A percentile compares a stretch with the other conserved stretches of the same genome.
These are phyloP conservation scores for Hypericum androsaemum DNA, from an alignment of 345 rosid species.

Conservation along the genomic window DNA sequence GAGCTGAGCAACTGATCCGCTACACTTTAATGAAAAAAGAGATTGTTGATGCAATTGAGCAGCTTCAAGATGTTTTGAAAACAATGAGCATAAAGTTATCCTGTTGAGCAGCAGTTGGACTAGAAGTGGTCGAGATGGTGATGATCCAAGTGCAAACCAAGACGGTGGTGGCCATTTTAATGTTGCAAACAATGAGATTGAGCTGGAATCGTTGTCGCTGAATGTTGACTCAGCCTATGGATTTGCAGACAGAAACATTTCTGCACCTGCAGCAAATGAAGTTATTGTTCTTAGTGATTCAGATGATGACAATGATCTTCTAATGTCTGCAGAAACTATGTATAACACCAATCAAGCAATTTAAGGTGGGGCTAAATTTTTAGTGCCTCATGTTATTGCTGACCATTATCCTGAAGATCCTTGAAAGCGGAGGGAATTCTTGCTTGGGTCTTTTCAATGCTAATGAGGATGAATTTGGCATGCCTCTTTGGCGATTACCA, in stretches of 20 bases:
- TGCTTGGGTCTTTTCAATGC: constrained; percentile 52
- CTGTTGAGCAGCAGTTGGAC: constrained; percentile 93
- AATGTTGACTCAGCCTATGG: constrained; percentile 52
- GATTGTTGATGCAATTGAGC: no score
- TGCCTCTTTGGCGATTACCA: constrained; percentile 66
- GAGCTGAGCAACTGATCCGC: no score
- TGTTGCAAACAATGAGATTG: constrained; percentile 46
- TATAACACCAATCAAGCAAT: constrained; percentile 41
- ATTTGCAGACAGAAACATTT: constrained; percentile 35
- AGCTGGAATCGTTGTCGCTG: constrained; percentile 64
- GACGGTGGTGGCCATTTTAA: constrained; percentile 63
- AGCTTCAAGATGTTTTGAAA: constrained; percentile 40
- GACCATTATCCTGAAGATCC: constrained; percentile 57
- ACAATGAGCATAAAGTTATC: constrained; percentile 40
- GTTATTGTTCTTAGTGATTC: constrained; percentile 88
- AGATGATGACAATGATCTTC: constrained; percentile 66
- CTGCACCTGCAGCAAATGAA: constrained; percentile 46
- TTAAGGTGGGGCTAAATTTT: constrained; percentile 42
- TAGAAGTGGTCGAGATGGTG: constrained; percentile 87
- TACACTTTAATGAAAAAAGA: no score
- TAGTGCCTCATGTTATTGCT: constrained; percentile 43
- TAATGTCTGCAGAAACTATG: constrained; percentile 39
- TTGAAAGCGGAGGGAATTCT: constrained; percentile 42
- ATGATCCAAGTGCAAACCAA: constrained; percentile 89
- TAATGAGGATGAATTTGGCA: constrained; percentile 59